Evolutionary conservation across 2,329 filamentous ascomycete genomes (phyloP).

Genomic region (Ophiostoma sp.): DNA sequence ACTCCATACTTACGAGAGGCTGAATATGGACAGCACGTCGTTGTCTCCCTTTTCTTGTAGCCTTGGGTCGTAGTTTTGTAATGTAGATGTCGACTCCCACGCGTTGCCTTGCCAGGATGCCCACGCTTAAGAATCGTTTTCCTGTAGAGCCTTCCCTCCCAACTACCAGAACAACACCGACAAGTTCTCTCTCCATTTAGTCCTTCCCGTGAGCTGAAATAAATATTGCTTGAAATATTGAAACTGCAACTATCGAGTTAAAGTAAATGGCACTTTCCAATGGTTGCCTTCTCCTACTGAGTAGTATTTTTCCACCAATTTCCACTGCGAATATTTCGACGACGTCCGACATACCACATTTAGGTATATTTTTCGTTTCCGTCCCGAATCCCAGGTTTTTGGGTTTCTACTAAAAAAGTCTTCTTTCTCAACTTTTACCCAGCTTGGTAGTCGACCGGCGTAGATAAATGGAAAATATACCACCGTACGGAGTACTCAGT

Average conservation of each 20-base stretch:
- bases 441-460: neutral
- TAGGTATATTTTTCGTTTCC: neutral
- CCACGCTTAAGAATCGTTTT: too few species aligned
- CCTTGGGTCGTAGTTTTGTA: too few species aligned
- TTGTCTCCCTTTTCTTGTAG: neutral
- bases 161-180: neutral
- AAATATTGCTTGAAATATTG: neutral
- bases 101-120: too few species aligned
- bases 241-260: neutral
- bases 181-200: neutral
- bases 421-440: neutral
- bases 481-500: too few species aligned
- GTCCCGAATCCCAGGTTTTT: too few species aligned
- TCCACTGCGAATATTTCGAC: neutral
- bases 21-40: neutral
- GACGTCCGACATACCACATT: neutral
- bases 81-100: too few species aligned
- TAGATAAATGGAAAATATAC: neutral
- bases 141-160: neutral
- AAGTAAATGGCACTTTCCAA: neutral
- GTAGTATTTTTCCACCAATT: neutral
- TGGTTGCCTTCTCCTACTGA: neutral
- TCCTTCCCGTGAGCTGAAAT: neutral
- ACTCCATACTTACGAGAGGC: neutral
- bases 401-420: neutral